Base-by-base conservation (phyloP, 495 filamentous ascomycete genomes). In the Letharia columbiana region DNA sequence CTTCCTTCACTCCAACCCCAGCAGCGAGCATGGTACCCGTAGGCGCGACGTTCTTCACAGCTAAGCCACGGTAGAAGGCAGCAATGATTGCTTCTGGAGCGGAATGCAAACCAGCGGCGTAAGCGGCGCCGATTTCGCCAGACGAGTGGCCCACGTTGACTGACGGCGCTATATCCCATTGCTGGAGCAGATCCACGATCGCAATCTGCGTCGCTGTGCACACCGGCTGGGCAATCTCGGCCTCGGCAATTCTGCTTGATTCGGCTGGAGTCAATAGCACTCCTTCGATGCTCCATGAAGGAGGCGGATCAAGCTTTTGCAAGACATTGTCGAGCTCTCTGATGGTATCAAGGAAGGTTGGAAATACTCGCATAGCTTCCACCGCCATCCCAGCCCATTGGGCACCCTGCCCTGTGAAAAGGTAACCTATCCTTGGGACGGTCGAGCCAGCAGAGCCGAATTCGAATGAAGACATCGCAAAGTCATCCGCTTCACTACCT, bases 51-150 rank as follows among this genome's bases (percentile, higher is more conserved):
- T n/a, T 56, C 45, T 39, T 62, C 50, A n/a, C 23, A 15, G 37
- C 37, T 4, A 61, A 49, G 4, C 78, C 79, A 11, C 80, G 71
- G 60, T 73, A 77, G 56, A 77, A 82, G 4, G 77, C 75, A 28
- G 73, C 45, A 0, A 64, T 69, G 44, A 78, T 77, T 0, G 80
- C 75, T 33, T 73, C 70, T 12, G 74, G 69, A 15, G 77, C 71
- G 0, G 77, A 77, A 12, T 86, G 62, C n/a, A n/a, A 74, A 10
- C 81, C 84, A 11, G 83, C 78, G 18, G 83, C 83, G 70, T 85
- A 88, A 0, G 86, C 84, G 9, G 84, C 83, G 5, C 78, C 84
- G 41, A 89, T 86, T 71, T 89, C 86, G 23, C 86, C 86, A 5
- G 80, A 83, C 0, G 85, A 87, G 70, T 89, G 86, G 9, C 86